Evolutionary conservation across 768 basidiomycete species (phyloP), one percentile per base, ranked within the genome.

Genomic region (Leucocoprinus sp.): DNA sequence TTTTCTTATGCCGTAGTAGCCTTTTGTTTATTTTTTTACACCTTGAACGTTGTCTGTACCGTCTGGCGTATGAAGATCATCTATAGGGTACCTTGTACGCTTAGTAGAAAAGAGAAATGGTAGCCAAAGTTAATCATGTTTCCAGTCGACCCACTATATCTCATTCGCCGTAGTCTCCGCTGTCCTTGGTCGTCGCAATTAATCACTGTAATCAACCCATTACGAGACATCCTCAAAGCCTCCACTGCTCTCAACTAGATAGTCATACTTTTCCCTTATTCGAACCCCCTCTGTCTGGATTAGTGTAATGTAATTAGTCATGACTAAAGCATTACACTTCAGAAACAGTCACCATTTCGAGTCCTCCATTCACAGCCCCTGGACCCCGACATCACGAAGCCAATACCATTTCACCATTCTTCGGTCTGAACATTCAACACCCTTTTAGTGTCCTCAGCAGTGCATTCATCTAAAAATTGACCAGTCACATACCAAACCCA

Each of bases 41-140:
- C 4, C 14, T 31, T 31, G n/a, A n/a, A n/a, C n/a, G n/a, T n/a
- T n/a, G n/a, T 29, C n/a, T 31, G 31, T 31, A 14, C 31, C 24
- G 1, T 19, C n/a, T 35, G 46, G 5, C 40, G 46, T 42, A 36
- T 42, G 19, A 37, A 39, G 41, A 41, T 42, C 42, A 48, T 36
- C 39, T 42, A 41, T 35, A 22, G 39, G 39, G 8, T 14, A 15
- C 23, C 42, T 26, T 48, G 46, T 48, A 48, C 14, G 33, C n/a
- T 26, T 42, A 48, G 24, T 48, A 48, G 44, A 45, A 24, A 29
- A 21, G 46, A 35, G 28, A 33, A 6, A 17, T 19, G 27, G 11
- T 23, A 15, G 26, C 28, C 22, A 45, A 37, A 31, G 31, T 14
- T 31, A 31, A 31, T 31, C 31, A 31, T 31, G 31, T 8, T 31